phyloP scores from a whole-genome alignment of 805 yeast genomes.

The Hanseniaspora mollemarum region DNA sequence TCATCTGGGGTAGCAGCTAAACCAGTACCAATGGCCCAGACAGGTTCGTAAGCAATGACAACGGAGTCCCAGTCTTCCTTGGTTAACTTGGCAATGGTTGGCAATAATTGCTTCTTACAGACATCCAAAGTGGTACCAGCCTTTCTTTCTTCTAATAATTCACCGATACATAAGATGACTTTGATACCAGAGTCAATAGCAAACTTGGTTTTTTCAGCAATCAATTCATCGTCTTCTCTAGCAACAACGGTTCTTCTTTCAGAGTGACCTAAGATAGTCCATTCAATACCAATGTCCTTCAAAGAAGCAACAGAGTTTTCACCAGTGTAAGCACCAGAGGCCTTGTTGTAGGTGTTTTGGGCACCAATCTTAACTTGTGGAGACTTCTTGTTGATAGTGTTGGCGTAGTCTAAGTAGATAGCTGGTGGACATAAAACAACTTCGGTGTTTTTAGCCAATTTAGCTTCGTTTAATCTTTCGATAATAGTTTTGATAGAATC shows the following conservation, averaged over 20 bases:
- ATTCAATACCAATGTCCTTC: conserved; percentile 81
- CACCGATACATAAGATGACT: conserved; percentile 96
- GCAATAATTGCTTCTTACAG: conserved; percentile 78
- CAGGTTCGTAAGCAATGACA: conserved; percentile 97
- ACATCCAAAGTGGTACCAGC: conserved; percentile 76
- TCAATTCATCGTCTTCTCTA: conserved; percentile 75
- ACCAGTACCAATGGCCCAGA: conserved; percentile 99
- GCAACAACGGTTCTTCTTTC: conserved; percentile 88
- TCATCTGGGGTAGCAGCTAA: conserved; percentile 97
- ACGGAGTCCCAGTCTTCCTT: conserved; percentile 65
- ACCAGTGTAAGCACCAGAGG: conserved; percentile 96
- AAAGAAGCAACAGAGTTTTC: conserved; percentile 82
- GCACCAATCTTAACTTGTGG: conserved; percentile 72
- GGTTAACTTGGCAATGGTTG: conserved; percentile 61
- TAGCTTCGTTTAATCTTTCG: conserved; percentile 67
- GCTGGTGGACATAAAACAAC: conserved; percentile 96
- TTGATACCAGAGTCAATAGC: conserved; percentile 81
- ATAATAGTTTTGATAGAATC: conserved; percentile 74
- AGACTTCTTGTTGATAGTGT: conserved; percentile 49
- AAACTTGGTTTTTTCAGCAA: conserved; percentile 88
- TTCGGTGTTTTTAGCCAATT: conserved; percentile 67
- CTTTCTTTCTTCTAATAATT: conserved; percentile 90
- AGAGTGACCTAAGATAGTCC: conserved; percentile 96
- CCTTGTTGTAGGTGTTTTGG: conserved; percentile 80
- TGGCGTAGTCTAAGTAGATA: conserved; percentile 74